Percentiles rank a stretch among this genome's conserved stretches.
Conservation (phyloP, 352 stramenopile species). For the Globisporangium heterothallicum region DNA sequence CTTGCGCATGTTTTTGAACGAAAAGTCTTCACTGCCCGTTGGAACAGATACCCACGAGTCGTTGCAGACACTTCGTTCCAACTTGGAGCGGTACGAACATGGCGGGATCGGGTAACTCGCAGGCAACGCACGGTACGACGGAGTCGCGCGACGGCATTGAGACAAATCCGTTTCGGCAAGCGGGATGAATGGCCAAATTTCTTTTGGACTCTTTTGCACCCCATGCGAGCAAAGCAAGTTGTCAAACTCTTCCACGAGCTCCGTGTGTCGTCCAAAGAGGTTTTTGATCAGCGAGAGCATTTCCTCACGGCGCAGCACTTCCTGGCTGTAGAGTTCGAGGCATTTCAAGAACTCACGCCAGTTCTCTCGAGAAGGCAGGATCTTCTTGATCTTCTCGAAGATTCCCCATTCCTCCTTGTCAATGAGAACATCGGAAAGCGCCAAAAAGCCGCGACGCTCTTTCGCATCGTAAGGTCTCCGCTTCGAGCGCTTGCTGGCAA, state of each 20-base stretch:
- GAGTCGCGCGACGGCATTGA: slow-evolving; percentile 89
- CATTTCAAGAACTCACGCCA: slow-evolving; percentile 99
- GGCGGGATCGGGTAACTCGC: slow-evolving; percentile 96
- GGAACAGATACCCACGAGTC: slow-evolving; percentile 97
- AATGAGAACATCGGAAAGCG: slow-evolving; percentile 70
- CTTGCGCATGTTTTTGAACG: slow-evolving; percentile 98
- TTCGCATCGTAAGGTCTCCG: slow-evolving; percentile 63
- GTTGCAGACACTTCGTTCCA: slow-evolving; percentile 92
- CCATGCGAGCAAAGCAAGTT: slow-evolving; percentile 67
- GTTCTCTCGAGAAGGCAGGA: slow-evolving; percentile 89
- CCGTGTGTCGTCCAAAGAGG: slow-evolving; percentile 82
- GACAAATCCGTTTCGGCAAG: slow-evolving; percentile 89
- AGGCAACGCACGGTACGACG: slow-evolving; percentile 96
- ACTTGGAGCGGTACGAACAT: slow-evolving; percentile 92
- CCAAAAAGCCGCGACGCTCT: slow-evolving; percentile 66
- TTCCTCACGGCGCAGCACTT: slow-evolving; percentile 91
- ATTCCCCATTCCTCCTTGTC: slow-evolving; percentile 89
- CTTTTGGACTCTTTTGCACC: slow-evolving; percentile 75
- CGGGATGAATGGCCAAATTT: slow-evolving; percentile 90
- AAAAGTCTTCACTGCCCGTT: slow-evolving; percentile 98
- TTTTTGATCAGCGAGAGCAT: slow-evolving; percentile 87
- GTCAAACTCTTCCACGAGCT: slow-evolving; percentile 81
- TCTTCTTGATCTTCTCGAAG: slow-evolving; percentile 94
- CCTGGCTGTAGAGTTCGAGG: slow-evolving; percentile 96
- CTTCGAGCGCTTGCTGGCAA: slow-evolving; percentile 68